Percentiles rank a stretch among this genome's conserved stretches.
Evolutionary conservation across 441 rosid species (phyloP).

Genomic region (Pelargonium cotyledonis): DNA sequence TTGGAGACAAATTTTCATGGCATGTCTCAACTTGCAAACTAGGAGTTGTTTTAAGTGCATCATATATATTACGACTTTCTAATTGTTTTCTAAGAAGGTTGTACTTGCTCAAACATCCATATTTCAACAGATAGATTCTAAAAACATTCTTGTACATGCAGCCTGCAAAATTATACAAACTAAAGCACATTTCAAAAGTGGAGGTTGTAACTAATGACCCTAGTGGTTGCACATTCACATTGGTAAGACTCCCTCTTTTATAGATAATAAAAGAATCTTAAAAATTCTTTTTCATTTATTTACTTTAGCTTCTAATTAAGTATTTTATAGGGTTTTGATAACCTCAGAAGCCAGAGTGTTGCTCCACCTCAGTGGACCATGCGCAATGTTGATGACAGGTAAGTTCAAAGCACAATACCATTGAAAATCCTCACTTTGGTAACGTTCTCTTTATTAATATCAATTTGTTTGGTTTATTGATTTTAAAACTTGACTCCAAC

Average conservation of each 20-base stretch:
- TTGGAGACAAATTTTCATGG: not conserved
- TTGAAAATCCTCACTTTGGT: constrained; percentile 8
- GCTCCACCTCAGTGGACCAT: constrained; percentile 99
- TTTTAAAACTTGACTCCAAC: no score
- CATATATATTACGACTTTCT: not conserved
- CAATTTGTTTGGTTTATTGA: not conserved
- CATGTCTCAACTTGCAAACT: not conserved
- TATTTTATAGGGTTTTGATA: constrained; percentile 84
- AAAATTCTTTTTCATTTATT: constrained; percentile 8
- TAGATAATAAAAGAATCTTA: constrained; percentile 7
- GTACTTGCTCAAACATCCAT: constrained; percentile 17
- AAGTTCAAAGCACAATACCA: constrained; percentile 7
- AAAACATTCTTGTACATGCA: constrained; percentile 29
- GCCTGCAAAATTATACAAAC: constrained; percentile 95
- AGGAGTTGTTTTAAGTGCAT: not conserved
- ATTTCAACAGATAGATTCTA: constrained; percentile 19
- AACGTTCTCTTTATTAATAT: constrained; percentile 2
- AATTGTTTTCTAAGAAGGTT: constrained; percentile 15
- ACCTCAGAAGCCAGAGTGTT: constrained; percentile 93
- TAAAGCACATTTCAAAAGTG: constrained; percentile 90
- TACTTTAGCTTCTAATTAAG: constrained; percentile 26
- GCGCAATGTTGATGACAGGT: constrained; percentile 98
- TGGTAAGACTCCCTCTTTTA: constrained; percentile 46
- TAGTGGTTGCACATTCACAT: constrained; percentile 93
- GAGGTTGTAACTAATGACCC: constrained; percentile 96